Percentiles rank a stretch among this genome's conserved stretches.
phyloP scores from a whole-genome alignment of 2,329 filamentous ascomycete genomes.

The Microdochium trichocladiopsis region DNA sequence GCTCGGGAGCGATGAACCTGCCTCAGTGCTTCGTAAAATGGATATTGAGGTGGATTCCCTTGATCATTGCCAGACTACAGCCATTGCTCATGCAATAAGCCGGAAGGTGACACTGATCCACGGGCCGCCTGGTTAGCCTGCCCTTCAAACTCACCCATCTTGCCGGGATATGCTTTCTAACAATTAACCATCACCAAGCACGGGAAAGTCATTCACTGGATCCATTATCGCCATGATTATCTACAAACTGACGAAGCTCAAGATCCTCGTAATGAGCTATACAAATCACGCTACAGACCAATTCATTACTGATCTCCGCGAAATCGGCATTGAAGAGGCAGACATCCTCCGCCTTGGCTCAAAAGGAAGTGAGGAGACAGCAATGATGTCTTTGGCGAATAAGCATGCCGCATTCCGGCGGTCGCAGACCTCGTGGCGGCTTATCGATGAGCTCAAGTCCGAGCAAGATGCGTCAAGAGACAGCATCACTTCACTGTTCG shows the following conservation, averaged over 20 bases:
- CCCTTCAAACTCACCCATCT: background rate
- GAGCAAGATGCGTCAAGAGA: constrained; percentile 20
- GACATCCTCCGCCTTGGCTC: constrained; percentile 57
- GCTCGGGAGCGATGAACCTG: constrained; percentile 1
- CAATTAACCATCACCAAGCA: constrained; percentile 36
- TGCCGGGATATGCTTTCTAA: background rate
- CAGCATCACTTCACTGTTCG: constrained; percentile 9
- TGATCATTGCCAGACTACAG: constrained; percentile 43
- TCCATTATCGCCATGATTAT: constrained; percentile 53
- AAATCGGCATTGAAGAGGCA: constrained; percentile 43
- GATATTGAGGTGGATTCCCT: constrained; percentile 2
- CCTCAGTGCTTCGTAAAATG: constrained; percentile 4
- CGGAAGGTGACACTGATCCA: constrained; percentile 56
- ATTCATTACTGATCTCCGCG: constrained; percentile 56
- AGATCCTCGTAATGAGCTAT: constrained; percentile 58
- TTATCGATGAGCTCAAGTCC: constrained; percentile 33
- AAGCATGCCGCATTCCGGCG: constrained; percentile 6
- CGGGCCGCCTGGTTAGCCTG: constrained; percentile 60
- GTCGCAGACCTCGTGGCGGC: constrained; percentile 22
- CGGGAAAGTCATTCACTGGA: constrained; percentile 70
- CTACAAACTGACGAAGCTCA: constrained; percentile 36
- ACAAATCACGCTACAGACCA: constrained; percentile 64
- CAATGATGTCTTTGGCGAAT: background rate
- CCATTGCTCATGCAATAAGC: constrained; percentile 46
- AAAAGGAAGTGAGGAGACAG: background rate